phyloP scores from a whole-genome alignment of 345 rosid genomes.

The Nasturtium officinale region DNA sequence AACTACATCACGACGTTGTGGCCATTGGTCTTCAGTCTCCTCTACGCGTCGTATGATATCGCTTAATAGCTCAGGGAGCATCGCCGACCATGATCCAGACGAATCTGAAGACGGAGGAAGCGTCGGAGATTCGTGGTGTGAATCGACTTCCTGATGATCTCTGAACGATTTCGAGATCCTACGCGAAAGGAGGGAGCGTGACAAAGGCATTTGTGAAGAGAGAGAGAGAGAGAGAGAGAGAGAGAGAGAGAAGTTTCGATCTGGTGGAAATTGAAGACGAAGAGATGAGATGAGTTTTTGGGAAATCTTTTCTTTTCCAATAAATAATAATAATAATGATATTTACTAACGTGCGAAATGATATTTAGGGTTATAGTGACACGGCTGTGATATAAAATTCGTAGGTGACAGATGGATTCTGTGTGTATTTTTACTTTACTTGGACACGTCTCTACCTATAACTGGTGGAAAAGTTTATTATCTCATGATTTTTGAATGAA shows the following conservation, averaged over 20 bases:
- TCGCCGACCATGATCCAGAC: conserved; percentile 62
- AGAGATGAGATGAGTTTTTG: conserved; percentile 9
- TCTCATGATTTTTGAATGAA: no score
- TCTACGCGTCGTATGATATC: conserved; percentile 86
- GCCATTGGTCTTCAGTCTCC: conserved; percentile 74
- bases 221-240: conserved; percentile 14
- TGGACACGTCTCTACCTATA: no score
- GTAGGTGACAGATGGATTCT: no score
- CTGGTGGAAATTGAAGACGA: conserved; percentile 24
- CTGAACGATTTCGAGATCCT: conserved; percentile 61
- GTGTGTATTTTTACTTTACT: no score
- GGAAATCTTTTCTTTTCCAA: no score
- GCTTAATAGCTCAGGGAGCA: conserved; percentile 78
- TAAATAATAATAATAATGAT: not conserved
- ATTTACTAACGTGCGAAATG: conserved; percentile 32
- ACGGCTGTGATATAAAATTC: no score
- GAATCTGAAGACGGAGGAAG: conserved; percentile 27
- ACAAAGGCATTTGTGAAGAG: conserved; percentile 54
- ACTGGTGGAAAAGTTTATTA: no score
- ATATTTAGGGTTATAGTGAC: not conserved
- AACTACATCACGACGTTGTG: conserved; percentile 68
- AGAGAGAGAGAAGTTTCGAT: conserved; percentile 13
- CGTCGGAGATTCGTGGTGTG: conserved; percentile 27
- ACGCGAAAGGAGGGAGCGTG: conserved; percentile 60
- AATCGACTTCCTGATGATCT: conserved; percentile 38